Evolutionary conservation across 2,329 filamentous ascomycete species (phyloP).

Genomic region (Fusarium sp.): DNA sequence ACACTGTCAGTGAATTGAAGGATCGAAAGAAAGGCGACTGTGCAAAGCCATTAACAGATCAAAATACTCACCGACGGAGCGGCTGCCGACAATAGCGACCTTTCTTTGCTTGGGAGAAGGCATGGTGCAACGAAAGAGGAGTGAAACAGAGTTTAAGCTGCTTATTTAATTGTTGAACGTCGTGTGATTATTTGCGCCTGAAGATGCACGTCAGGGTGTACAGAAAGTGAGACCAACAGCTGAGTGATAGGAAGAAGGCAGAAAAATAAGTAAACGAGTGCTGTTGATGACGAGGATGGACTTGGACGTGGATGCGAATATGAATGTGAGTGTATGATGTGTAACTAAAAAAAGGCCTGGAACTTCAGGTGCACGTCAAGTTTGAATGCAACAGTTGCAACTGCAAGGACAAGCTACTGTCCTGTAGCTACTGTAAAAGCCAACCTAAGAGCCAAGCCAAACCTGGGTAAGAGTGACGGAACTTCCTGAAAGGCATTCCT

Average conservation of each 20-base stretch:
- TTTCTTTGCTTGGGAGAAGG: conserved; percentile 84
- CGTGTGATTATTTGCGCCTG: background rate
- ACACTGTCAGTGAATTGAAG: conserved; percentile 17
- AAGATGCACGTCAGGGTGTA: conserved; percentile 11
- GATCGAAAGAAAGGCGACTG: background rate
- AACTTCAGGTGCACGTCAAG: conserved; percentile 34
- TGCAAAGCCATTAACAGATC: background rate
- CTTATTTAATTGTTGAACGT: conserved; percentile 19
- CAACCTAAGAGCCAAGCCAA: background rate
- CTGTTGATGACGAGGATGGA: conserved; percentile 28
- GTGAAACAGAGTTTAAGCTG: conserved; percentile 27
- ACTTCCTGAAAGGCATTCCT: conserved; percentile 10
- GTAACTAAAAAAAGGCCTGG: conserved; percentile 30
- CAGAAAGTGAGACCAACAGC: conserved; percentile 27
- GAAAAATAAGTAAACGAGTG: conserved; percentile 15
- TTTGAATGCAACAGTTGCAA: conserved; percentile 25
- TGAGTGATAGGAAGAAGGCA: background rate
- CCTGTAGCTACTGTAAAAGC: background rate
- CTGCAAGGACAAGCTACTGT: conserved; percentile 9
- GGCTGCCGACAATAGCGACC: conserved; percentile 94
- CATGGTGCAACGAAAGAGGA: conserved; percentile 38
- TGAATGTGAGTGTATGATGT: conserved; percentile 29
- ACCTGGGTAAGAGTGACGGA: conserved; percentile 9
- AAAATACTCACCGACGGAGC: conserved; percentile 74
- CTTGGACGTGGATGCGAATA: background rate